A percentile compares a stretch with the other conserved stretches of the same genome.
These are phyloP conservation scores for Chiua virens DNA, from an alignment of 768 basidiomycete genomes.

Conservation along the genomic window DNA sequence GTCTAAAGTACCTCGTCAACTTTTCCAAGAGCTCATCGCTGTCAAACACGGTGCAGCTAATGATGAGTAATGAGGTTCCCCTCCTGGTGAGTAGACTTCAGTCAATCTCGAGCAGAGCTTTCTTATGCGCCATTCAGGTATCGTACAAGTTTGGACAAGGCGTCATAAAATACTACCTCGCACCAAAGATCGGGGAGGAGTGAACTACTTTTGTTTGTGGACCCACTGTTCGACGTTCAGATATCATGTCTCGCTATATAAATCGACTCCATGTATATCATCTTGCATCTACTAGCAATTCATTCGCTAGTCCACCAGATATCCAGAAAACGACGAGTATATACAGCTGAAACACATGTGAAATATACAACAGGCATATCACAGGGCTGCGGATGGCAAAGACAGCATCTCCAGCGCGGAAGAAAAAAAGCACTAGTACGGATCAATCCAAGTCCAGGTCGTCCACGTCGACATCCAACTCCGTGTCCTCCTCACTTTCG, in stretches of 20 bases:
- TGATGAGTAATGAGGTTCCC: slow-evolving; percentile 92
- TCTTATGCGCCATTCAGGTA: slow-evolving; percentile 47
- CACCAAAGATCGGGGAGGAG: slow-evolving; percentile 92
- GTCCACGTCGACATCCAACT: slow-evolving; percentile 11
- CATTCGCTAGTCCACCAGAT: no score
- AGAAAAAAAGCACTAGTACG: not conserved
- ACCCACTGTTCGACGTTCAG: not conserved
- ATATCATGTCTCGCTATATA: slow-evolving; percentile 18
- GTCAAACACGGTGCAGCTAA: slow-evolving; percentile 69
- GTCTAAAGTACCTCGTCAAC: slow-evolving; percentile 95
- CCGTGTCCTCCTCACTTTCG: slow-evolving; percentile 10
- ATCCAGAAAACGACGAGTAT: slow-evolving; percentile 11
- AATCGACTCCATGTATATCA: not conserved
- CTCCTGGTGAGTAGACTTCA: slow-evolving; percentile 58
- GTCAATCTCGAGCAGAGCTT: not conserved
- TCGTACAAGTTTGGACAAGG: slow-evolving; percentile 90
- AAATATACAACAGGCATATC: not conserved
- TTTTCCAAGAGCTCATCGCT: slow-evolving; percentile 89
- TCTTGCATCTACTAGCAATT: slow-evolving; percentile 15
- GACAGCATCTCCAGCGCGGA: slow-evolving; percentile 13
- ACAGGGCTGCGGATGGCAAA: slow-evolving; percentile 7
- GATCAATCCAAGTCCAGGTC: slow-evolving; percentile 13
- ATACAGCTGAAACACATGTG: slow-evolving; percentile 11
- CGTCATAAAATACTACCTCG: slow-evolving; percentile 90
- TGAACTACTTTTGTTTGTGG: slow-evolving; percentile 30